Base-by-base conservation (phyloP, 1,284 basidiomycete genomes). In the Leccinum cinnamomeum region DNA sequence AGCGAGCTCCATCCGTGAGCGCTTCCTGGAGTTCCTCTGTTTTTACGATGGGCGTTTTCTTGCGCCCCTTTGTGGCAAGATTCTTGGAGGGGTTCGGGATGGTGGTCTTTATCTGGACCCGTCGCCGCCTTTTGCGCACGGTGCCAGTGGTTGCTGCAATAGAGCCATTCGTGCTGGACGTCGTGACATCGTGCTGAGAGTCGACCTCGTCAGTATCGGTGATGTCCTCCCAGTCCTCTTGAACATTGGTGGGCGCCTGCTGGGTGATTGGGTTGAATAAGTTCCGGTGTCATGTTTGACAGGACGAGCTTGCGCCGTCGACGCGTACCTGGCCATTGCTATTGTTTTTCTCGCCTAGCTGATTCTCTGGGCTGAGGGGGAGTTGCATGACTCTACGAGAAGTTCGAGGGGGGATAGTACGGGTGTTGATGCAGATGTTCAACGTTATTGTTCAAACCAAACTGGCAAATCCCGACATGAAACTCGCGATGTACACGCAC, bases 1-100 rank as follows among this genome's bases (percentile, higher is more conserved):
- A 71, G 20, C 71, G 68, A 16, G 66, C 69, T 7, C 76, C 72
- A 14, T 68, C 61, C 14, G 61, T 57, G 16, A 75, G 33, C 2
- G 61, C 68, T 48, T 69, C 64, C 44, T 70, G 64, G 5, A 75
- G n/a, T 7, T 66, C 64, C n/a, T 72, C 70, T 16, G 60, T 59
- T 56, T 61, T 54, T 44, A 74, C 57, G 1, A 67, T 41, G 41
- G 64, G 63, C 0, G 33, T 4, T 18, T 63, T 74, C 56, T 63
- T 70, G 57, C 44, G 65, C 20, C 3, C 61, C 56, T 64, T 74
- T 61, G 14, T 12, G 20, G 66, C 5, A 20, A 41, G 59, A 23
- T 7, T 44, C 37, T 54, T 62, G 14, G 63, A 50, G 8, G 63
- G 59, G 0, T 63, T 48, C 2, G 74, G 54, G 28, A 30, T 30